Conservation (phyloP, 1,139 yeast species). For the Kodamaea anthophila region DNA sequence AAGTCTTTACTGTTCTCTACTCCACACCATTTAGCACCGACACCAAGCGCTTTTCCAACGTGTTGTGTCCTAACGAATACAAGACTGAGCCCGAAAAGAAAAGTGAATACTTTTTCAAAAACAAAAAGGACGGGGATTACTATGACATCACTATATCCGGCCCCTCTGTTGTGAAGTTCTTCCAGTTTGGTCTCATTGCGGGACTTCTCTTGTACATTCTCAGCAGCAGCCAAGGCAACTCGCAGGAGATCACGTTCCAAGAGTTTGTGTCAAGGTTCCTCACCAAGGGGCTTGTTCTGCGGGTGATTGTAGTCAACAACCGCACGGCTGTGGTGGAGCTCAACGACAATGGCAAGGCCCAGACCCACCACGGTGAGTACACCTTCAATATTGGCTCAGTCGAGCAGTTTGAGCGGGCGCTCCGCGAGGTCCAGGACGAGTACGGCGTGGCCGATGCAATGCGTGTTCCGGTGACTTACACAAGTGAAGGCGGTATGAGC, state of each 20-base stretch:
- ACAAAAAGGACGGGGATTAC: slow-evolving; percentile 8
- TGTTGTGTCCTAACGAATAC: slow-evolving; percentile 30
- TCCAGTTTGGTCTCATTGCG: slow-evolving; percentile 26
- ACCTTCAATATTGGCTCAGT: slow-evolving; percentile 84
- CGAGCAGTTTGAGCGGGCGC: slow-evolving; percentile 81
- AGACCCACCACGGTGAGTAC: slow-evolving; percentile 16
- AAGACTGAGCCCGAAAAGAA: slow-evolving; percentile 8
- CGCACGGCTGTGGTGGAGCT: slow-evolving; percentile 34
- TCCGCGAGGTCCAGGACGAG: slow-evolving; percentile 69
- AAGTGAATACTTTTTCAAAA: slow-evolving; percentile 5
- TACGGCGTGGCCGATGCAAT: slow-evolving; percentile 57
- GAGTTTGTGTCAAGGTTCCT: slow-evolving; percentile 38
- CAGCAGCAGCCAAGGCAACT: slow-evolving; percentile 12
- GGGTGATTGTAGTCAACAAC: slow-evolving; percentile 34
- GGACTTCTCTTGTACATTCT: slow-evolving; percentile 22
- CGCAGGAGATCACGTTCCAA: slow-evolving; percentile 39
- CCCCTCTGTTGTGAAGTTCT: slow-evolving; percentile 19
- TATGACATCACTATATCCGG: slow-evolving; percentile 22
- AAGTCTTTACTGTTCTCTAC: slow-evolving; percentile 24
- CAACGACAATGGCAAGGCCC: slow-evolving; percentile 30
- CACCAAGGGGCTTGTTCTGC: slow-evolving; percentile 32
- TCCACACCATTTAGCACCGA: slow-evolving; percentile 26
- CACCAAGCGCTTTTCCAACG: slow-evolving; percentile 18
- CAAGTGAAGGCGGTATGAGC: slow-evolving; percentile 59
- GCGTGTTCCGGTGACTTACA: slow-evolving; percentile 79